phyloP scores from a whole-genome alignment of 768 basidiomycete genomes.

The Gelatoporia subvermispora region DNA sequence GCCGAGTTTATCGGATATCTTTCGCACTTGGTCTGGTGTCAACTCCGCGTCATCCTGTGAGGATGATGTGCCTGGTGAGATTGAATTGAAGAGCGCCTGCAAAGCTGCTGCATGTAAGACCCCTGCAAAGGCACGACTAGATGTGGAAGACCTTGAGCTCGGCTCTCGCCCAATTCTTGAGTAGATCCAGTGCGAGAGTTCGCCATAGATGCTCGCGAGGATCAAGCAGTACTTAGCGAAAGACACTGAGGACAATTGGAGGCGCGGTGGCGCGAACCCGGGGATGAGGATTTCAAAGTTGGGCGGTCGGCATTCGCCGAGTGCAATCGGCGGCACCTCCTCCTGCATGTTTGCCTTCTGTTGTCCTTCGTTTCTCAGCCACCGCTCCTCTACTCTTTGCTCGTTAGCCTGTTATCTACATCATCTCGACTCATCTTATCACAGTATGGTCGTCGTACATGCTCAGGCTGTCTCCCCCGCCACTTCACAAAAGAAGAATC shows the following conservation, averaged over 20 bases:
- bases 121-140: background rate
- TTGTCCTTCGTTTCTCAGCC: background rate
- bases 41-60: conserved; percentile 21
- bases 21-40: conserved; percentile 44
- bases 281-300: background rate
- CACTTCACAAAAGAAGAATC: conserved; percentile 36
- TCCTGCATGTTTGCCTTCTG: conserved; percentile 4
- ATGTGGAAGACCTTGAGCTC: conserved; percentile 29
- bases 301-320: conserved; percentile 15
- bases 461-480: conserved; percentile 27
- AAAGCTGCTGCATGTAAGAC: conserved; percentile 26
- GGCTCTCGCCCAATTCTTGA: conserved; percentile 26
- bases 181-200: conserved; percentile 7
- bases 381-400: background rate
- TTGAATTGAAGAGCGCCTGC: conserved; percentile 34
- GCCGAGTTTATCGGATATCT: conserved; percentile 54
- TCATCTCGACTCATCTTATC: background rate
- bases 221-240: background rate
- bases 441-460: conserved; percentile 38
- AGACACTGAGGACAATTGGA: too few relatives aligned
- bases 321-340: conserved; percentile 2
- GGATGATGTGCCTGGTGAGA: conserved; percentile 22
- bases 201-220: conserved; percentile 6
- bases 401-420: background rate
- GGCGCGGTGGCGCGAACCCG: too few relatives aligned